These are phyloP conservation scores for Erysimum cheiranthoides DNA, from an alignment of 345 rosid species.

Conservation along the genomic window DNA sequence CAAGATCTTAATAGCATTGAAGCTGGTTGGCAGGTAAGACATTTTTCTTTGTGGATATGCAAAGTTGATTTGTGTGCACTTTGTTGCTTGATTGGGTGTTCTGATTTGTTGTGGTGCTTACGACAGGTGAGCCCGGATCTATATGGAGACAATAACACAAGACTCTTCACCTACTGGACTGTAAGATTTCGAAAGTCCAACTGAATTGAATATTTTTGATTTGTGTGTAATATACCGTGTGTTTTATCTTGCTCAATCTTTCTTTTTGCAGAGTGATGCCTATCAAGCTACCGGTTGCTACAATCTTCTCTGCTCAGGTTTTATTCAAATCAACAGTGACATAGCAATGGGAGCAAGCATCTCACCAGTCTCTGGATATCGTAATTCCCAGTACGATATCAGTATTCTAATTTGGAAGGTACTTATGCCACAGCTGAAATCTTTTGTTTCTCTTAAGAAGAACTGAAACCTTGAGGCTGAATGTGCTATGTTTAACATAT, in stretches of 20 bases:
- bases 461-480: neutral
- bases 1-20: constrained; percentile 98
- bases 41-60: neutral
- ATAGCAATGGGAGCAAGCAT: constrained; percentile 99
- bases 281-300: constrained; percentile 99
- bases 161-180: constrained; percentile 99
- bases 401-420: constrained; percentile 99
- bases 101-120: constrained; percentile 3
- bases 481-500: constrained; percentile 12
- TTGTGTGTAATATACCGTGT: neutral
- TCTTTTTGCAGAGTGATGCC: constrained; percentile 81
- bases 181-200: constrained; percentile 53
- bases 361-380: constrained; percentile 85
- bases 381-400: constrained; percentile 90
- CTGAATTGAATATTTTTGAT: constrained; percentile 1
- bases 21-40: constrained; percentile 98
- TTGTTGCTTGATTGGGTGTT: neutral
- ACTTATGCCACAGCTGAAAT: constrained; percentile 5
- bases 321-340: constrained; percentile 88
- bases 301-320: constrained; percentile 97
- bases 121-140: constrained; percentile 97
- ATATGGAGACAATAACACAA: constrained; percentile 97
- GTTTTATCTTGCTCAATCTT: constrained; percentile 15
- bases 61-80: neutral
- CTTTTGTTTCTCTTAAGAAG: neutral